phyloP scores from a whole-genome alignment of 495 filamentous ascomycete species.

The Diplogelasinospora grovesii region DNA sequence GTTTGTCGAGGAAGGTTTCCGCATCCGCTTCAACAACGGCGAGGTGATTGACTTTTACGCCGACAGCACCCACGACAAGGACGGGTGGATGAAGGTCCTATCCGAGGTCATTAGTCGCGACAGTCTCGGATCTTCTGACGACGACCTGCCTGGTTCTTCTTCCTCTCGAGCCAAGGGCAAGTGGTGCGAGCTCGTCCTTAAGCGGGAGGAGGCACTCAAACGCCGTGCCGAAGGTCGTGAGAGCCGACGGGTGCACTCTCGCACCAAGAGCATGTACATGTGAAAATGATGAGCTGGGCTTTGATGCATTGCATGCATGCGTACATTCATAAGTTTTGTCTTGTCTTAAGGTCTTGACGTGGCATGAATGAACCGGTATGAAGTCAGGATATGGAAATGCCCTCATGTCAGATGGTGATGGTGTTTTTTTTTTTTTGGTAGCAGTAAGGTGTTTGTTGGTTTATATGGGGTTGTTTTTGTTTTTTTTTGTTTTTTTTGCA shows the following conservation, averaged over 20 bases:
- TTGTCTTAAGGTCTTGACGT: not conserved
- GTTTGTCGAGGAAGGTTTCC: conserved; percentile 99
- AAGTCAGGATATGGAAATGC: too few relatives aligned
- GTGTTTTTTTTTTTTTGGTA: not conserved
- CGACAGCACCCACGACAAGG: conserved; percentile 76
- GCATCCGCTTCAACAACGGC: conserved; percentile 94
- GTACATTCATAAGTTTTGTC: not conserved
- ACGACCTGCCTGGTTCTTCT: conserved; percentile 39
- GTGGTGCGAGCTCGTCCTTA: conserved; percentile 86
- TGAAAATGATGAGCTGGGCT: conserved; percentile 1
- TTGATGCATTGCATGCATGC: not conserved
- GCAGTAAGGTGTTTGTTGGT: not conserved
- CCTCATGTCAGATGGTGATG: not conserved
- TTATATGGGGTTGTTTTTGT: not conserved
- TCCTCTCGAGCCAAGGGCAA: conserved; percentile 41
- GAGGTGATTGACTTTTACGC: conserved; percentile 99
- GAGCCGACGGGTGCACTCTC: conserved; percentile 38
- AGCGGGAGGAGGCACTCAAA: conserved; percentile 43
- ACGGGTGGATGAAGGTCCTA: conserved; percentile 92
- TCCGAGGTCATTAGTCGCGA: conserved; percentile 70
- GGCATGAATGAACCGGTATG: not conserved
- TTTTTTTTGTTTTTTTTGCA: conserved; percentile 1
- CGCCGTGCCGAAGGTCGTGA: conserved; percentile 27
- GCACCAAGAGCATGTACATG: conserved; percentile 48
- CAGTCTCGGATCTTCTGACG: conserved; percentile 27